Conservation (phyloP, 2,329 filamentous ascomycete species). For the Aspergillus piperis region DNA sequence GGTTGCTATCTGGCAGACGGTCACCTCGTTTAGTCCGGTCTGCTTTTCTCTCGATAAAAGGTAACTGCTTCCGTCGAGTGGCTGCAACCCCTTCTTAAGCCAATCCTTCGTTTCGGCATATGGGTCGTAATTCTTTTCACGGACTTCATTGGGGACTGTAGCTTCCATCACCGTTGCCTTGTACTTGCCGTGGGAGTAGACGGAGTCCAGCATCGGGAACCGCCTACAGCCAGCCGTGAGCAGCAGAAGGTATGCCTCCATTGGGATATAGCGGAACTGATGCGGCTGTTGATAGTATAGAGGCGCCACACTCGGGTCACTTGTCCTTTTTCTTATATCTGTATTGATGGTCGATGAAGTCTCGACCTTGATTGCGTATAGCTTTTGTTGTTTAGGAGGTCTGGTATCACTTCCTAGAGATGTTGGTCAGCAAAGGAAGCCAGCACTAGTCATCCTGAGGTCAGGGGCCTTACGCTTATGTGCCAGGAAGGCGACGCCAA, state of each 20-base stretch:
- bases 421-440: not conserved
- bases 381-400: not conserved
- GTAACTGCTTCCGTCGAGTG: no score
- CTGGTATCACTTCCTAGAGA: not conserved
- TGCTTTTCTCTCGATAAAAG: not conserved
- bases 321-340: not conserved
- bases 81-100: no score
- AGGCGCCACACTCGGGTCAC: not conserved
- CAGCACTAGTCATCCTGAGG: not conserved
- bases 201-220: conserved; percentile 32
- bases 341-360: not conserved
- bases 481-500: conserved; percentile 1
- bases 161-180: conserved; percentile 33
- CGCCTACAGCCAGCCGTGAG: conserved; percentile 26
- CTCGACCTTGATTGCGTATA: conserved; percentile 5
- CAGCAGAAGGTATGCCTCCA: conserved; percentile 30
- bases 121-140: not conserved
- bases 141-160: conserved; percentile 24
- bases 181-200: conserved; percentile 28
- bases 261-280: conserved; percentile 13
- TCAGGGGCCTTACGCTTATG: not conserved
- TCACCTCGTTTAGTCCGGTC: conserved; percentile 17
- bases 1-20: conserved; percentile 32
- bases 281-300: not conserved
- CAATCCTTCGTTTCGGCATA: no score